Base-by-base conservation (phyloP, 83 land plant species). In the Picea abies region DNA sequence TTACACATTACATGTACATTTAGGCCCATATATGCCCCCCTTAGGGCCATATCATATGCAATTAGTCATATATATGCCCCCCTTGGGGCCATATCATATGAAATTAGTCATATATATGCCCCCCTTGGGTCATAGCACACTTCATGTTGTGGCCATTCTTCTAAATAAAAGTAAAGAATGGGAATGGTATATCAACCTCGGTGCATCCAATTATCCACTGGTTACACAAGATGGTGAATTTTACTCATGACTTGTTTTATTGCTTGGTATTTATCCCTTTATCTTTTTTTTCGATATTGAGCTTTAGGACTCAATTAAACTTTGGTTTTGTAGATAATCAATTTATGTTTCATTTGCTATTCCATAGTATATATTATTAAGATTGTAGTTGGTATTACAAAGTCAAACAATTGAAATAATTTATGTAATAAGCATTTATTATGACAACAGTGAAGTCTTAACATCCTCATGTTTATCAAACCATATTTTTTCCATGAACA, bases 161-260 rank as follows among this genome's bases (percentile, higher is more conserved):
- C 83, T 94, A 67, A 91, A 87, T 83, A 91, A 94, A 86, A 83
- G 86, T 71, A 41, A 71, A 49, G 86, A 91, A 49, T 93, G 95
- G 95, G 95, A 93, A 67, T 93, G 95, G 95, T 93, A 91, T 80
- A 89, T 94, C 22, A 94, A 94, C 63, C 90, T 94, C 75, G 92
- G 96, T 79, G 96, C 96, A 22, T 94, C 96, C 25, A 94, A 94
- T 86, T 94, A 94, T 90, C 96, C 96, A 35, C 90, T 94, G 56
- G 87, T 94, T 81, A 85, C 96, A 47, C 96, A 94, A 85, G 96
- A 94, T 83, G 96, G 96, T 94, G 19, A 82, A 91, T 73, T 84
- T 12, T 14, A 23, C 19, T 67, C 47, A 47, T 26, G 39, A 25
- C 41, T 15, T 23, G 63, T 70, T 22, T 14, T 25, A 32, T 25